Conservation (phyloP, 1,139 yeast genomes). For the Suhomyces ambrosiae region DNA sequence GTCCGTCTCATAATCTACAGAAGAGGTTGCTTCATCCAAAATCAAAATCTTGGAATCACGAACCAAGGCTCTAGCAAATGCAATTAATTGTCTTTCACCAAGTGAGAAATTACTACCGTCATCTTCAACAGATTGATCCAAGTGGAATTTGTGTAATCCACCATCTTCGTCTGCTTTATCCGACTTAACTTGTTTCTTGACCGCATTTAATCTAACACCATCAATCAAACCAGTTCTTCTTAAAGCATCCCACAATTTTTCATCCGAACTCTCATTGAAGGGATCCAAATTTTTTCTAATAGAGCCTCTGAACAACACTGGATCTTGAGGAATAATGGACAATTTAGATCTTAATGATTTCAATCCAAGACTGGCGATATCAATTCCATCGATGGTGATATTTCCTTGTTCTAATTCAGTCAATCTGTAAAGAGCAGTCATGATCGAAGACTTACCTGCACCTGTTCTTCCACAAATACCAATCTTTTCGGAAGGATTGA, state of each 20-base stretch:
- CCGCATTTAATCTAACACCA: slow-evolving; percentile 31
- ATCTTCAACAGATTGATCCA: slow-evolving; percentile 67
- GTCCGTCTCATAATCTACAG: slow-evolving; percentile 80
- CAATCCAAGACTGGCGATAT: slow-evolving; percentile 58
- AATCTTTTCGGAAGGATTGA: slow-evolving; percentile 59
- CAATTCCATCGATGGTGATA: slow-evolving; percentile 60
- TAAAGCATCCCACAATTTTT: slow-evolving; percentile 51
- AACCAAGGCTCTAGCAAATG: slow-evolving; percentile 79
- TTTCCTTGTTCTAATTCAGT: slow-evolving; percentile 56
- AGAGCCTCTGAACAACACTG: slow-evolving; percentile 68
- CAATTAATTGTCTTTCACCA: slow-evolving; percentile 76
- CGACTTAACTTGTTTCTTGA: slow-evolving; percentile 22
- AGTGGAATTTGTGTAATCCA: slow-evolving; percentile 57
- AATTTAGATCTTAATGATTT: slow-evolving; percentile 59
- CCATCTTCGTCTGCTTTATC: slow-evolving; percentile 17
- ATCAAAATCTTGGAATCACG: slow-evolving; percentile 66
- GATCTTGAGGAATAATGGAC: slow-evolving; percentile 80
- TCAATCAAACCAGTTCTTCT: slow-evolving; percentile 66
- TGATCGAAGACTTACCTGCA: slow-evolving; percentile 74
- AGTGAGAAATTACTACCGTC: slow-evolving; percentile 75
- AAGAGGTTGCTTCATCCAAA: slow-evolving; percentile 81
- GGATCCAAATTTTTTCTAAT: slow-evolving; percentile 71
- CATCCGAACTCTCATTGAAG: slow-evolving; percentile 52
- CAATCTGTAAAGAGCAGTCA: slow-evolving; percentile 65
- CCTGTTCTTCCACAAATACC: slow-evolving; percentile 84